Base-by-base conservation (phyloP, 352 stramenopile genomes). In the Phytopythium delawarense region DNA sequence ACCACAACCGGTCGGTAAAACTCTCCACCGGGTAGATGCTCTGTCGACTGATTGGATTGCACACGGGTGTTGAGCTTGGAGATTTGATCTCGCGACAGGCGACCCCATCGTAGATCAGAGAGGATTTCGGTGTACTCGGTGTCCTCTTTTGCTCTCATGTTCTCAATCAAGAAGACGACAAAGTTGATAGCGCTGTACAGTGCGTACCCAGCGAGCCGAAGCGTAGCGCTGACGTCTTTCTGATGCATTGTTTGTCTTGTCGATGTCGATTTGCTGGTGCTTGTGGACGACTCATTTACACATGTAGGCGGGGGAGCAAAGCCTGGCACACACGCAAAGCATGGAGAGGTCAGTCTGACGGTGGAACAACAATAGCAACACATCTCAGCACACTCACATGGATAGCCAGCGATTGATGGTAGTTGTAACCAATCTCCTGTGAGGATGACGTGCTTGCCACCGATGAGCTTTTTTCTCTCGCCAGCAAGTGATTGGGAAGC, bases 81-180 rank as follows among this genome's bases (percentile, higher is more conserved):
- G 3, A 70, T 5, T 11, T 67, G 48, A 4, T 46, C 15, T 6
- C 57, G 28, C 0, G 53, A 66, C 1, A 67, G 3, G 0, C 48
- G 23, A 0, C 59, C 57, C 63, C 55, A 74, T 5, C 63, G 48
- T 13, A 66, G 4, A 13, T 65, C 44, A 23, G 30, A 25, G 15
- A 74, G 49, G 1, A 74, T 52, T 30, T 40, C 2, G 0, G 51
- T 70, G 58, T 68, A 74, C 0, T 54, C 20, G 0, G 40, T 9
- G 39, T 74, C 60, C 2, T 45, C 28, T 51, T 49, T 39, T 0
- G 51, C 16, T 1, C 66, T 9, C 66, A 72, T 68, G 20, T 72
- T 72, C 21, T 65, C 34, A 1, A 54, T 68, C 2, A 72, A n/a
- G 52, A 72, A 72, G 0, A 72, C 65, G 0, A 72, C 65, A n/a